Base-by-base conservation (phyloP, 208 protist genomes). In the Tritrichomonas musculus region DNA sequence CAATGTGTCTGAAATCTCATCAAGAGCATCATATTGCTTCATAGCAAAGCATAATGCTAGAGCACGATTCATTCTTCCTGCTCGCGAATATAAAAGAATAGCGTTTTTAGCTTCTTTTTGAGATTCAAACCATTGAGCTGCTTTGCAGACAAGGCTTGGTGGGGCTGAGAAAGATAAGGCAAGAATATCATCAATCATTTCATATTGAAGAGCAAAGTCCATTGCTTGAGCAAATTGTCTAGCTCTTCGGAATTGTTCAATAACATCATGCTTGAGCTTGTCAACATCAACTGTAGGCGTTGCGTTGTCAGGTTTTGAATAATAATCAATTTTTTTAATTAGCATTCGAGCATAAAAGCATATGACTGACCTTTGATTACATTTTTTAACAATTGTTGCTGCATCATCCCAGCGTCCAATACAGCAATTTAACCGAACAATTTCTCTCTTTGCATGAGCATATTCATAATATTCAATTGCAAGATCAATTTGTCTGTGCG, bases 21-120 rank as follows among this genome's bases (percentile, higher is more conserved):
- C 77, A 17, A 88, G 39, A 60, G 77, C 77, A 88, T 88, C 77
- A 57, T 88, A 88, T 57, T 88, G 77, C 47, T 88, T 88, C 11
- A 88, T 14, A 47, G 20, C 47, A 20, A 88, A 88, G 36, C 77
- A 88, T 33, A 88, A 30, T 33, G 22, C 22, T 13, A 88, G 27
- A 1, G 77, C 77, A 57, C 47, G 25, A 5, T 44, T 33, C 8
- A 88, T 22, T 39, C 47, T 49, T 60, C 77, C 77, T 33, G 47
- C 41, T 27, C 47, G 0, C 8, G 47, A 60, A 88, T 88, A 88
- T 27, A 88, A 33, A 2, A 88, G 30, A 57, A 88, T 88, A 33
- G 77, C 77, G 39, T 88, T 88, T 57, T 88, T 88, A 11, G 77
- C 14, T 49, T 53, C 47, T 1, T 57, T 57, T 49, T 53, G 47